Base-by-base conservation (phyloP, 2,329 filamentous ascomycete species). In the Calycina herbarum region DNA sequence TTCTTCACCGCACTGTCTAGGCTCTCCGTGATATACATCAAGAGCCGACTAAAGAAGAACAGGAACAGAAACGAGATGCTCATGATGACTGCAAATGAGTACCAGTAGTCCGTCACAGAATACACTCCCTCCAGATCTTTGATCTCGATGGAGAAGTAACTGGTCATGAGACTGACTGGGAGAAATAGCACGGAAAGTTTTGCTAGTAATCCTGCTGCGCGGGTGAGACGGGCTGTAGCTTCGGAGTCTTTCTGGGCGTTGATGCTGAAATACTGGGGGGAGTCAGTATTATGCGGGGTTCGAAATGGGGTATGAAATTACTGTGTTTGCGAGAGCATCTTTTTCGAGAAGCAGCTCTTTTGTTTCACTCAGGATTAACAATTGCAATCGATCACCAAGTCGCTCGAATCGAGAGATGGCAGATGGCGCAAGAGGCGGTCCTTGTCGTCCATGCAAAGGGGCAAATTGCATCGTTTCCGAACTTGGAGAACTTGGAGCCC, bases 151-250 rank as follows among this genome's bases (percentile, higher is more conserved):
- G 86, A 88, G 75, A 92, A 93, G 76, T 92, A 93, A 38, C 82
- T 86, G 3, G 89, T 92, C 85, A 93, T 88, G 59, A 93, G 82
- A 70, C 85, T 89, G 67, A 93, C 88, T 0, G 90, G 90, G 64
- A 93, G 81, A 78, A 93, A 93, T 61, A 93, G 80, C 51, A 93
- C 90, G 13, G 88, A 91, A 5, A 90, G 85, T 75, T 93, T 93
- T 58, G 89, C 89, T 11, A 93, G 81, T 5, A 93, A 79, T 4
- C 92, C 86, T 3, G 90, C 91, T 68, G 89, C 88, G 65, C 89
- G 82, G 0, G 89, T 92, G 24, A 93, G 82, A 24, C 88, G 84
- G 66, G 91, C 89, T 11, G 92, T 90, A 3, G 87, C 86, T 69
- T 87, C 85, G 0, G 89, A 91, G 76, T 93, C 89, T 74, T 90